Evolutionary conservation across 1,284 basidiomycete species (phyloP).

Genomic region (Sporisorium iseilematis-ciliati): DNA sequence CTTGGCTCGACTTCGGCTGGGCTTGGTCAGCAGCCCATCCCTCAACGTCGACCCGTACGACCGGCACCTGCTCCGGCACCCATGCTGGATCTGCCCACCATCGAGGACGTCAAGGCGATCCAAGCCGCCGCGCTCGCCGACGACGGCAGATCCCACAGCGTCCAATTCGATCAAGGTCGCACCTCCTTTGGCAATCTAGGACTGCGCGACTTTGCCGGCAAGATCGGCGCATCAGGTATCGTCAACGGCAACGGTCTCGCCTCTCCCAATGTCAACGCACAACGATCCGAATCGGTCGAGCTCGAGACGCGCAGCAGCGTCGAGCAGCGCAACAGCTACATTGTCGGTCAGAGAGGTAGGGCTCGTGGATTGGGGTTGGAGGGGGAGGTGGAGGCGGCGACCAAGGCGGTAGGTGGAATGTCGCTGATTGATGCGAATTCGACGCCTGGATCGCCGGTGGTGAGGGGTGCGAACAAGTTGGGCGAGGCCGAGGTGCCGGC

Average conservation of each 20-base stretch:
- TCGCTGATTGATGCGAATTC: slow-evolving; percentile 37
- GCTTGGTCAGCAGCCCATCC: slow-evolving; percentile 4
- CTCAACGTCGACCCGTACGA: slow-evolving; percentile 22
- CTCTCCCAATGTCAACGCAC: slow-evolving; percentile 5
- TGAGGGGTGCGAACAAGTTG: slow-evolving; percentile 13
- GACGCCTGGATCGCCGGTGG: slow-evolving; percentile 25
- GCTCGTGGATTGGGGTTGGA: slow-evolving; percentile 39
- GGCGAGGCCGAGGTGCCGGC: slow-evolving; percentile 35
- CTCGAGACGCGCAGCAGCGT: slow-evolving; percentile 35
- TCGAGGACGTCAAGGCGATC: slow-evolving; percentile 66
- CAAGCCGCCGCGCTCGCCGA: slow-evolving; percentile 59
- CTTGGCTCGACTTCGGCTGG: slow-evolving; percentile 10
- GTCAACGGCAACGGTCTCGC: slow-evolving; percentile 20
- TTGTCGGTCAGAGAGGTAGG: slow-evolving; percentile 41
- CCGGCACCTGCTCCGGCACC: slow-evolving; percentile 57
- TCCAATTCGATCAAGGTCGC: slow-evolving; percentile 41
- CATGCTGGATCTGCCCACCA: slow-evolving; percentile 64
- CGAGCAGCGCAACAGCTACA: slow-evolving; percentile 39
- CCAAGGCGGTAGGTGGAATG: slow-evolving; percentile 22
- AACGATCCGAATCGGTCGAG: slow-evolving; percentile 38
- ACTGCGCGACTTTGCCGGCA: slow-evolving; percentile 42
- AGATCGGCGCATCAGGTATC: slow-evolving; percentile 20
- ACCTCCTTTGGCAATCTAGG: slow-evolving; percentile 35
- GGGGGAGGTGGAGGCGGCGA: slow-evolving; percentile 16
- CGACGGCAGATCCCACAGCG: slow-evolving; percentile 48